Conservation (phyloP, 2,329 filamentous ascomycete species). For the Phaeosphaeriaceae sp. region DNA sequence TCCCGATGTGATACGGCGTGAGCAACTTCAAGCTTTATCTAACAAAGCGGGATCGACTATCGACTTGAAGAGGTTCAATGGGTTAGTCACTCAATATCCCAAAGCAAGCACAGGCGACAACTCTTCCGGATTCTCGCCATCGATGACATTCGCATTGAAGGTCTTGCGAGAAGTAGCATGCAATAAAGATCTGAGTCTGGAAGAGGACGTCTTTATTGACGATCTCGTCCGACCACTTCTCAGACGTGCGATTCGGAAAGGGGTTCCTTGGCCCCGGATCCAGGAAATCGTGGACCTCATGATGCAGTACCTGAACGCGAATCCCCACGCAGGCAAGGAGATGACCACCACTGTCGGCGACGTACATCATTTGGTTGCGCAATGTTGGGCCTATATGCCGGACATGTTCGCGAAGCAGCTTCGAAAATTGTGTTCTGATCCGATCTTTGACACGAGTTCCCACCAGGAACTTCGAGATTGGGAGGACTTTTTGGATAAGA, state of each 20-base stretch:
- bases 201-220: constrained; percentile 15
- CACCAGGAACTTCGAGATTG: constrained; percentile 2
- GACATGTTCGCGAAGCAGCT: constrained; percentile 27
- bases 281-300: constrained; percentile 26
- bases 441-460: not conserved
- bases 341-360: constrained; percentile 11
- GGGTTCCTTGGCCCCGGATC: constrained; percentile 14
- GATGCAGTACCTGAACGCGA: constrained; percentile 20
- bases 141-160: constrained; percentile 36
- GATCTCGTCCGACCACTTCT: constrained; percentile 30
- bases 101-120: constrained; percentile 3
- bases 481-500: constrained; percentile 8
- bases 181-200: not conserved
- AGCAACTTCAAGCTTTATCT: constrained; percentile 16
- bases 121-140: constrained; percentile 25
- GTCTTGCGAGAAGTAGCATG: constrained; percentile 18
- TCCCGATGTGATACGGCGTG: constrained; percentile 18
- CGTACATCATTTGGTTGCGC: constrained; percentile 25
- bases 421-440: constrained; percentile 7
- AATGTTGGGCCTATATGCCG: constrained; percentile 32
- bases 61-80: constrained; percentile 7
- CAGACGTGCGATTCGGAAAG: constrained; percentile 27
- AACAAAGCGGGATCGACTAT: not conserved
- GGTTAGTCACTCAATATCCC: constrained; percentile 19
- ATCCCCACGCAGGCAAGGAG: constrained; percentile 12